Evolutionary conservation across 176 grass and related monocot genomes (phyloP).

Genomic region (Musa schizocarpa): DNA sequence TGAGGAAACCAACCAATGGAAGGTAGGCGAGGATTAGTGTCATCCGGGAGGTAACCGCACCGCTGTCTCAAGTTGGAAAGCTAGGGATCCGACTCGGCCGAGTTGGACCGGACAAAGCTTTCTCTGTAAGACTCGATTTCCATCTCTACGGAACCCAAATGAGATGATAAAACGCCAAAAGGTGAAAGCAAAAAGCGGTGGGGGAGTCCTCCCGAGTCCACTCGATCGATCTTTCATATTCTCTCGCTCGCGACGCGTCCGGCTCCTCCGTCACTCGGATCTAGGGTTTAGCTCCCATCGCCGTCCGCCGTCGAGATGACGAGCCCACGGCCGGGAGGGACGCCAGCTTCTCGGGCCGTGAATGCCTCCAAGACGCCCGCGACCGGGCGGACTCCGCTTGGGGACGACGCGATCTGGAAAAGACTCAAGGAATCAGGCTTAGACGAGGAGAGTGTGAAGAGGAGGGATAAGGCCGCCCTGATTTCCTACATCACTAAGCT

Average conservation of each 20-base stretch:
- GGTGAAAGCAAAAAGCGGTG: neutral
- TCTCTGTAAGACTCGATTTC: neutral
- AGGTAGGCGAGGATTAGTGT: no score
- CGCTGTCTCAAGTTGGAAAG: no score
- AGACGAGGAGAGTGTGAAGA: constrained; percentile 70
- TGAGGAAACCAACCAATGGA: no score
- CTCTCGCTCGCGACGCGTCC: neutral
- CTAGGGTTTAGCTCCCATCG: neutral
- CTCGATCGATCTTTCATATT: neutral
- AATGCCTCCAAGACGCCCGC: constrained; percentile 5
- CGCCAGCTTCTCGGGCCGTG: neutral
- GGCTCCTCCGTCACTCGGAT: neutral
- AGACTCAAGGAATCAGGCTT: constrained; percentile 65
- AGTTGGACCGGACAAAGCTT: neutral
- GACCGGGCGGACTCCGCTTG: neutral
- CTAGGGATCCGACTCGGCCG: neutral
- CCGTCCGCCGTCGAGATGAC: constrained; percentile 47
- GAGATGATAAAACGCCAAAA: neutral
- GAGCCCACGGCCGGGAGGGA: constrained; percentile 37
- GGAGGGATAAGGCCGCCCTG: constrained; percentile 61
- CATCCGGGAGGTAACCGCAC: no score
- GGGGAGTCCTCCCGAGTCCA: neutral
- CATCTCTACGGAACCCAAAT: neutral
- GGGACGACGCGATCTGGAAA: constrained; percentile 81
- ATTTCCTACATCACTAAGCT: constrained; percentile 63